Evolutionary conservation across 495 filamentous ascomycete species (phyloP), one percentile per base, ranked within the genome.

Genomic region (Aspergillus bertholletiae): DNA sequence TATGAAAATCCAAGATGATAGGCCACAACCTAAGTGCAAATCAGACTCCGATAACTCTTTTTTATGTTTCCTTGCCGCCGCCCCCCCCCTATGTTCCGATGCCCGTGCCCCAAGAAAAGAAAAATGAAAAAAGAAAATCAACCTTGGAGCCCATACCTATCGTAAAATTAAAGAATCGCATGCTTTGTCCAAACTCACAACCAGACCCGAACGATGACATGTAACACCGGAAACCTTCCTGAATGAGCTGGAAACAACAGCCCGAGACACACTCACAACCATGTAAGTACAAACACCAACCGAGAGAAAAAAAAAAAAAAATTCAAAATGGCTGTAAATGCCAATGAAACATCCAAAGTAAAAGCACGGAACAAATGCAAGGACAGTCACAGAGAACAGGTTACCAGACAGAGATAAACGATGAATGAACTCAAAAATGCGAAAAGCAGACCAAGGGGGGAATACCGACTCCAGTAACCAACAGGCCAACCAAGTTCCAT

Each of bases 381-480:
- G 28, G 21, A 9, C 28, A 58, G 8, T 20, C 18, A 46, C 45
- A 53, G 18, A 50, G 22, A 50, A 17, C 28, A 21, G 9, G 13
- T 28, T 21, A 21, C 47, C 30, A 28, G 28, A 40, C n/a, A 23
- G 53, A 58, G 51, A 27, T 49, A 44, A 51, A 49, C 28, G 17
- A 21, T 51, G 41, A 57, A 54, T 51, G 41, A 57, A 54, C 49
- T 46, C 30, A 63, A 58, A 60, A 48, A 60, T 47, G 61, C 56
- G 40, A 55, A 39, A 34, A 54, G 28, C 41, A 62, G 35, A 66
- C 43, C 58, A 62, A 60, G 43, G 47, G 50, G 61, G 55, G 51
- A 65, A 63, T 57, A 62, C 58, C 57, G 60, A 65, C 59, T 64
- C 64, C 59, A 58, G 52, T 59, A 65, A 59, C 64, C 61, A 63